A percentile compares a stretch with the other conserved stretches of the same genome.
phyloP scores from a whole-genome alignment of 2,329 filamentous ascomycete genomes.

The Alternaria sp. region DNA sequence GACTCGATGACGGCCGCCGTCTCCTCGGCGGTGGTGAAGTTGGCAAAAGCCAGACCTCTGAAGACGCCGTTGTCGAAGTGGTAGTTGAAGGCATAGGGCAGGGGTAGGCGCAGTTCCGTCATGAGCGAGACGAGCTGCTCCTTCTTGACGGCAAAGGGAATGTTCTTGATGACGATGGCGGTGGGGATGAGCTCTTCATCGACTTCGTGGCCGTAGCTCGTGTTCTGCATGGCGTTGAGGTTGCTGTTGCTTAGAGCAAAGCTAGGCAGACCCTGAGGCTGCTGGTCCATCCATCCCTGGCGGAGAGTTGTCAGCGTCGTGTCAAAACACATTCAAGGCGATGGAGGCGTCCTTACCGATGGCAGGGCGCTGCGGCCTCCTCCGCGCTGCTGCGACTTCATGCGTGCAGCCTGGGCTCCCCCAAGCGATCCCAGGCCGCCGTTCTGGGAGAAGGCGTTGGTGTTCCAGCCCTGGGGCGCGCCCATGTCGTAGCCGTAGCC shows the following conservation, averaged over 20 bases:
- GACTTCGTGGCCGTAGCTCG: conserved; percentile 60
- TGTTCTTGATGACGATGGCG: conserved; percentile 99
- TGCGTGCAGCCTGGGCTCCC: conserved; percentile 59
- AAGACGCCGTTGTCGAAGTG: conserved; percentile 99
- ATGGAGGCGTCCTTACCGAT: conserved; percentile 64
- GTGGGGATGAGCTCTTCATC: conserved; percentile 95
- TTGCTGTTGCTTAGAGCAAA: conserved; percentile 51
- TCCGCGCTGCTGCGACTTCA: conserved; percentile 62
- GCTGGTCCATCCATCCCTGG: conserved; percentile 68
- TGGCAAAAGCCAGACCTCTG: conserved; percentile 93
- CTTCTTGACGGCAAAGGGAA: conserved; percentile 97
- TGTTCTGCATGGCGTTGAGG: conserved; percentile 48
- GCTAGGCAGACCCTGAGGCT: conserved; percentile 53
- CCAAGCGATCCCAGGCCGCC: conserved; percentile 69
- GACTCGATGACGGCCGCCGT: conserved; percentile 90
- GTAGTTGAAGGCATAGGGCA: conserved; percentile 99
- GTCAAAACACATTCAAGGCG: too few species aligned
- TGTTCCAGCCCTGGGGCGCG: conserved; percentile 80
- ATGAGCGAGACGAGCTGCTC: conserved; percentile 92
- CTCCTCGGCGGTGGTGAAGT: conserved; percentile 95
- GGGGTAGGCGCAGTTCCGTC: conserved; percentile 90
- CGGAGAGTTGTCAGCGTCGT: conserved; percentile 10
- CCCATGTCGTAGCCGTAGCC: conserved; percentile 74
- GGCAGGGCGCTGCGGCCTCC: conserved; percentile 69
- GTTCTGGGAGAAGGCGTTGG: conserved; percentile 73